These are phyloP conservation scores for Pseudisothecium myosuroides DNA, from an alignment of 225 moss, liverwort and hornwort genomes.

Conservation along the genomic window DNA sequence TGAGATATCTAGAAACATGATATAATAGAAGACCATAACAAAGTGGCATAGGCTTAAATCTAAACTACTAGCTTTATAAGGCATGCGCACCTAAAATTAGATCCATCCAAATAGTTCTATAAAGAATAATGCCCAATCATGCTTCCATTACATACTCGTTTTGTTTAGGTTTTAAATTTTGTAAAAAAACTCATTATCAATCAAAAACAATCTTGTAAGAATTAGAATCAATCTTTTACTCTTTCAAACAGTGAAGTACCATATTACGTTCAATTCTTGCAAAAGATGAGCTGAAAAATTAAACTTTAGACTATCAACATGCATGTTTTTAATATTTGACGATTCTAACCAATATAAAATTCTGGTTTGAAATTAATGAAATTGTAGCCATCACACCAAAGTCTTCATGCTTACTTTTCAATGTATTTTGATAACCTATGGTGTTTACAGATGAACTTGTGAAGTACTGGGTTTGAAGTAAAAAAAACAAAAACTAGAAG, in stretches of 20 bases:
- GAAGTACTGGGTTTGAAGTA: not conserved
- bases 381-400: not conserved
- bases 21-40: not conserved
- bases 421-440: not conserved
- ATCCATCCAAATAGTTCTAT: not conserved
- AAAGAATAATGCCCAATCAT: too few species aligned
- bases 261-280: not conserved
- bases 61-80: not conserved
- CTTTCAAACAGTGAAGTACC: not conserved
- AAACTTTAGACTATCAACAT: too few species aligned
- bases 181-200: not conserved
- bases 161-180: not conserved
- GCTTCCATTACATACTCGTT: too few species aligned
- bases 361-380: not conserved
- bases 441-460: not conserved
- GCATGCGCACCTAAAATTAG: accelerated
- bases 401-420: not conserved
- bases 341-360: not conserved
- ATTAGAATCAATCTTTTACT: not conserved
- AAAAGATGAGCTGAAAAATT: not conserved
- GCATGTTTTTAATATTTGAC: not conserved
- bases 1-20: not conserved
- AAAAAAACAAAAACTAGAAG: not conserved
- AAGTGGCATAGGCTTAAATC: not conserved
- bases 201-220: not conserved